Percentiles rank a stretch among this genome's conserved stretches.
phyloP scores from a whole-genome alignment of 2,329 filamentous ascomycete genomes.

The Alternaria sp. region DNA sequence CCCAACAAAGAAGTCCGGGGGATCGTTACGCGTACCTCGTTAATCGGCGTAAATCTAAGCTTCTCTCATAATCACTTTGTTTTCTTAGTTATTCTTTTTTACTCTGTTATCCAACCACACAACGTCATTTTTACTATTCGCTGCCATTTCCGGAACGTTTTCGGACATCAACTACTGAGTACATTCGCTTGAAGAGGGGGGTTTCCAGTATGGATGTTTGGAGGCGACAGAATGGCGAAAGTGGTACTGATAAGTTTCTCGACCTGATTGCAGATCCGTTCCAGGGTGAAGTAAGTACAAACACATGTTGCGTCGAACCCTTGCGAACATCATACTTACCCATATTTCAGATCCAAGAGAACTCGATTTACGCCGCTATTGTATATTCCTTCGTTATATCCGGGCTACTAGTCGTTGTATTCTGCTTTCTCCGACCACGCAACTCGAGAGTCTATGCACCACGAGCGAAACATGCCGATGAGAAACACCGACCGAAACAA shows the following conservation, averaged over 20 bases:
- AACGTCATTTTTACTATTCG: not conserved
- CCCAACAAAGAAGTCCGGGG: slow-evolving; percentile 15
- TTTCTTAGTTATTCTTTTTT: not conserved
- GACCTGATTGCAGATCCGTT: slow-evolving; percentile 53
- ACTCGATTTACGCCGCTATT: slow-evolving; percentile 80
- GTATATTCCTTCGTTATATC: slow-evolving; percentile 81
- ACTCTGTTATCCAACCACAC: not conserved
- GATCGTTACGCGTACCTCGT: slow-evolving; percentile 15
- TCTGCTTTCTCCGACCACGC: slow-evolving; percentile 89
- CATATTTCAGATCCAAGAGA: slow-evolving; percentile 60
- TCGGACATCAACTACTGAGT: not conserved
- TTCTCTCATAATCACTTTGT: not conserved
- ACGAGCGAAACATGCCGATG: slow-evolving; percentile 90
- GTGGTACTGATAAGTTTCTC: slow-evolving; percentile 48
- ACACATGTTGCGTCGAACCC: not conserved
- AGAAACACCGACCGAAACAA: slow-evolving; percentile 84
- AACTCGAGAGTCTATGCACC: slow-evolving; percentile 93
- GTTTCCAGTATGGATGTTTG: slow-evolving; percentile 19
- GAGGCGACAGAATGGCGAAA: slow-evolving; percentile 21
- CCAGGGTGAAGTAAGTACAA: slow-evolving; percentile 37
- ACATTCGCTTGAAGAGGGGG: slow-evolving; percentile 11
- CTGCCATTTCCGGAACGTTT: not conserved
- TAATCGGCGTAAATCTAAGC: not conserved
- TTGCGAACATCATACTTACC: not conserved
- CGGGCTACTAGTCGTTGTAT: slow-evolving; percentile 75